Evolutionary conservation across 2,329 filamentous ascomycete species (phyloP), one percentile per base, ranked within the genome.

Genomic region (Acrocalymma vagum): DNA sequence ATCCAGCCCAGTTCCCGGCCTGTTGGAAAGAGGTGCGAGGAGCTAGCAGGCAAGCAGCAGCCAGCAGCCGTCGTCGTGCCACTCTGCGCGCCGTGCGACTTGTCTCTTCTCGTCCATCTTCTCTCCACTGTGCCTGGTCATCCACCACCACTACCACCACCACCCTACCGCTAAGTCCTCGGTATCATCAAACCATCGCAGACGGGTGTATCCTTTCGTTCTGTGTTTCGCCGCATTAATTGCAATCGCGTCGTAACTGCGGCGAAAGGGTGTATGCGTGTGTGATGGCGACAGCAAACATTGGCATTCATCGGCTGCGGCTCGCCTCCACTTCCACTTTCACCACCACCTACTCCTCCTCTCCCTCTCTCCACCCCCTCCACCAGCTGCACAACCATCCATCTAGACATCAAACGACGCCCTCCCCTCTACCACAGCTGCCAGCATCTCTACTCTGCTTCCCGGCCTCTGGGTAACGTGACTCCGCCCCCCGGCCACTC

Each of bases 1-100:
- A 55, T 56, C 49, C 41, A 51, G 53, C 60, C 60, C 58, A 53
- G 36, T 41, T 50, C 60, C 45, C 51, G 48, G 46, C 38, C 26
- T 26, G 31, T 39, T 53, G 60, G 53, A 48, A 51, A 38, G 36
- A n/a, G n/a, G n/a, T n/a, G n/a, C n/a, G n/a, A n/a, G n/a, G n/a
- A 27, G 34, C 37, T 18, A 29, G 18, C 32, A 33, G 37, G 49
- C 44, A 49, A 29, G 33, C 32, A n/a, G n/a, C n/a, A n/a, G n/a
- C n/a, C n/a, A n/a, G n/a, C n/a, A n/a, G 37, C 30, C 11, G 33
- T 16, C 17, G 9, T 13, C 11, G 26, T 29, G 29, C 16, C 48
- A 38, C 31, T 41, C 45, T 27, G 45, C 47, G 59, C 53, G 52
- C 56, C 47, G 53, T 59, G 61, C 55, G 27, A 35, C 37, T 38